Evolutionary conservation across 306 rosid species (phyloP).

Genomic region (Dryas octopetala): DNA sequence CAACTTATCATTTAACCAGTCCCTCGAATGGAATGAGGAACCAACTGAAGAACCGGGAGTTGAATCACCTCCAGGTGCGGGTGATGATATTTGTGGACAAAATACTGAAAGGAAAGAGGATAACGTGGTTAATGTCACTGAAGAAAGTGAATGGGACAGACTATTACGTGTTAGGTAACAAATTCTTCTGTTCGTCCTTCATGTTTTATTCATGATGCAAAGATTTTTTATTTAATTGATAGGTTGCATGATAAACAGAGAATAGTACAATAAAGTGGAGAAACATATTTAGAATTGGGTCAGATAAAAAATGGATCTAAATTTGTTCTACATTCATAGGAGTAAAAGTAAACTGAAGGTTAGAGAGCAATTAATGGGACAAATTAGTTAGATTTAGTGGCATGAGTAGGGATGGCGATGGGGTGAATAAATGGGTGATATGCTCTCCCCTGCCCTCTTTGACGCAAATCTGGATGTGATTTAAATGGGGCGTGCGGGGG

Average conservation of each 20-base stretch:
- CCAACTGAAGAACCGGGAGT: constrained; percentile 79
- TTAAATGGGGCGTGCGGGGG: not conserved
- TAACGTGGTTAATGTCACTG: constrained; percentile 43
- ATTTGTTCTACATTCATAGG: not conserved
- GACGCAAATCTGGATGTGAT: not conserved
- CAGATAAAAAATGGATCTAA: not conserved
- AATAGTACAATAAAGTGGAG: not conserved
- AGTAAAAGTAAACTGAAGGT: constrained; percentile 1
- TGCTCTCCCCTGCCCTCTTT: not conserved
- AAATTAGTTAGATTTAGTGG: not conserved
- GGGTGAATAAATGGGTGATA: no score
- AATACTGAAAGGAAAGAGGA: constrained; percentile 82
- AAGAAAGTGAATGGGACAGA: constrained; percentile 99
- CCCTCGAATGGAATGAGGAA: constrained; percentile 96
- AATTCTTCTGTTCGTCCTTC: constrained; percentile 28
- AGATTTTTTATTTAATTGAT: not conserved
- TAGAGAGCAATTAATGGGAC: not conserved
- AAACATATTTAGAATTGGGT: not conserved
- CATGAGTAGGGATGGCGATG: no score
- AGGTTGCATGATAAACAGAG: not conserved
- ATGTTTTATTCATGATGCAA: not conserved
- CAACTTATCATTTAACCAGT: constrained; percentile 39
- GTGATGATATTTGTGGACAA: constrained; percentile 57
- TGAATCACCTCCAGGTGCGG: constrained; percentile 66
- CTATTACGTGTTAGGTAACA: constrained; percentile 81